Evolutionary conservation across 345 rosid genomes (phyloP).

Genomic region (Pistacia integerrima): DNA sequence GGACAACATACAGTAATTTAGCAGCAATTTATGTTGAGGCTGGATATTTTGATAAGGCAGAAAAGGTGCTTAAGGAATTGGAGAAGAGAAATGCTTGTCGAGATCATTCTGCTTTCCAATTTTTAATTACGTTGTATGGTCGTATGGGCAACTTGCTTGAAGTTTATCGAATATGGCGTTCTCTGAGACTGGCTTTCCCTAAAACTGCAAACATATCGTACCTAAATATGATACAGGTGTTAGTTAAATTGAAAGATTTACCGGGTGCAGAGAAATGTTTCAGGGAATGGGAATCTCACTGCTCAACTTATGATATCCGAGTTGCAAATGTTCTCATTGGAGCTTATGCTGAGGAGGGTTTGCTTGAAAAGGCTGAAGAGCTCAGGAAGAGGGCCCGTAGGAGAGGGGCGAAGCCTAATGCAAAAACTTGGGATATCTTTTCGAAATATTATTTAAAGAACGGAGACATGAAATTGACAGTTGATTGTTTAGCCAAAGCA

Average conservation of each 20-base stretch:
- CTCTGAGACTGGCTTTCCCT: slow-evolving; percentile 76
- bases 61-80: slow-evolving; percentile 75
- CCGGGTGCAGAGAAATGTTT: slow-evolving; percentile 91
- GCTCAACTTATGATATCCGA: slow-evolving; percentile 73
- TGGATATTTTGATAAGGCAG: slow-evolving; percentile 66
- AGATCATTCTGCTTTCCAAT: slow-evolving; percentile 76
- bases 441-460: slow-evolving; percentile 60
- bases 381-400: slow-evolving; percentile 64
- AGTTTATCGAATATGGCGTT: slow-evolving; percentile 92
- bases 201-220: slow-evolving; percentile 77
- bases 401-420: slow-evolving; percentile 75
- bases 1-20: slow-evolving; percentile 92
- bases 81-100: slow-evolving; percentile 55
- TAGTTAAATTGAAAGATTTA: slow-evolving; percentile 82
- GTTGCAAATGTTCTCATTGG: slow-evolving; percentile 69
- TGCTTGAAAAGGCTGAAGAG: slow-evolving; percentile 64
- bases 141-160: slow-evolving; percentile 65
- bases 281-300: slow-evolving; percentile 79
- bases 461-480: slow-evolving; percentile 54
- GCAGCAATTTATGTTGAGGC: slow-evolving; percentile 83
- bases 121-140: slow-evolving; percentile 79
- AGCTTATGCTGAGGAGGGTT: slow-evolving; percentile 65
- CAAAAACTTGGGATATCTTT: slow-evolving; percentile 86
- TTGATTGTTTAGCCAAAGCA: slow-evolving; percentile 69
- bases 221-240: slow-evolving; percentile 88